Percentiles rank a stretch among this genome's conserved stretches.
These are phyloP conservation scores for Alternaria infectoria DNA, from an alignment of 2,329 filamentous ascomycete species.

Conservation along the genomic window DNA sequence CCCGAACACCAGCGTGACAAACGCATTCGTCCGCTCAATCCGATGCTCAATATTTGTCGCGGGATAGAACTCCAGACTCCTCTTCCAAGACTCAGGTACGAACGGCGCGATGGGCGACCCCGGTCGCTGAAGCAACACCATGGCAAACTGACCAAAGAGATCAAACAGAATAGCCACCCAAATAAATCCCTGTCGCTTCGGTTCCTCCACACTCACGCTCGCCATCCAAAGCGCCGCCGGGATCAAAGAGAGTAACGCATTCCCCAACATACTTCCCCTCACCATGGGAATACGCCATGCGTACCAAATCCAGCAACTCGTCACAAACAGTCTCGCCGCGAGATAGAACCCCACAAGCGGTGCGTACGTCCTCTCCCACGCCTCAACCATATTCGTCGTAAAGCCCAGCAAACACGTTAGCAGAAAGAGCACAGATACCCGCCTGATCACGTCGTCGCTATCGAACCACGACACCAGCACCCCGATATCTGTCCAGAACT, in stretches of 20 bases:
- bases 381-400: constrained; percentile 67
- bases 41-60: constrained; percentile 71
- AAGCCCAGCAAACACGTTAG: constrained; percentile 67
- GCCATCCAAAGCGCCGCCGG: constrained; percentile 65
- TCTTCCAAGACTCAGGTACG: constrained; percentile 27
- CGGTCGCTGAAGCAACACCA: constrained; percentile 49
- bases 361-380: constrained; percentile 61
- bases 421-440: constrained; percentile 65
- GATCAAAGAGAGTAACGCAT: constrained; percentile 54
- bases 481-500: constrained; percentile 68
- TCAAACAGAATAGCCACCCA: constrained; percentile 64
- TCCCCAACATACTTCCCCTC: constrained; percentile 60
- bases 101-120: constrained; percentile 19
- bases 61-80: constrained; percentile 64
- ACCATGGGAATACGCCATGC: constrained; percentile 64
- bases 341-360: constrained; percentile 68
- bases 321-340: constrained; percentile 60
- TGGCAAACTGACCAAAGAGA: constrained; percentile 55
- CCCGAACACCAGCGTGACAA: constrained; percentile 69
- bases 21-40: constrained; percentile 68
- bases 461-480: constrained; percentile 68
- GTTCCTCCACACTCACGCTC: constrained; percentile 63
- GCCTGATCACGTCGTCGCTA: constrained; percentile 64
- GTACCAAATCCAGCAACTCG: constrained; percentile 56
- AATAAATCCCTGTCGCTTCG: constrained; percentile 62